Evolutionary conservation across 2,329 filamentous ascomycete species (phyloP).

Genomic region (Tolypocladium nubicola): DNA sequence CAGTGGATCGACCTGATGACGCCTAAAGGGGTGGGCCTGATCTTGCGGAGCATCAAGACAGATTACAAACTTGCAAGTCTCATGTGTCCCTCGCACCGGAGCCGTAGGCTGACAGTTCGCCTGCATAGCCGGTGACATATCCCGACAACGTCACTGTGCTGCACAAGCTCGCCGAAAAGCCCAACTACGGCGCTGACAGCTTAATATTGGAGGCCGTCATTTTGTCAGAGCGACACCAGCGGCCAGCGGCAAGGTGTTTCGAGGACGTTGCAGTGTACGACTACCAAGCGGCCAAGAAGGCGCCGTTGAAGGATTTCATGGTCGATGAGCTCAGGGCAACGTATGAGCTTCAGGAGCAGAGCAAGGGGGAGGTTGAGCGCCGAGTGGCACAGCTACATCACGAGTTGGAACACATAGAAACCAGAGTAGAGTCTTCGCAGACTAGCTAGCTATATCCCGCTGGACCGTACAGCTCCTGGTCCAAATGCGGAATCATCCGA

Average conservation of each 20-base stretch:
- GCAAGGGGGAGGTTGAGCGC: conserved; percentile 7
- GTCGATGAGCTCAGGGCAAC: conserved; percentile 22
- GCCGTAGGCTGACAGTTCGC: background rate
- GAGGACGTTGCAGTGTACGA: conserved; percentile 35
- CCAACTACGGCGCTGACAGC: conserved; percentile 28
- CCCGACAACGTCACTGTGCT: conserved; percentile 77
- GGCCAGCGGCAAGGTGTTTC: conserved; percentile 60
- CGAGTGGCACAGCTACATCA: conserved; percentile 7
- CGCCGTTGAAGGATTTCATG: conserved; percentile 30
- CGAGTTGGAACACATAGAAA: conserved; percentile 2
- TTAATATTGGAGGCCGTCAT: conserved; percentile 54
- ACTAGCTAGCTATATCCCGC: background rate
- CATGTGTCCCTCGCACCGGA: background rate
- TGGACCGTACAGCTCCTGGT: background rate
- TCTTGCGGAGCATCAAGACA: conserved; percentile 67
- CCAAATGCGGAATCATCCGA: background rate
- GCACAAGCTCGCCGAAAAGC: conserved; percentile 57
- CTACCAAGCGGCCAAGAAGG: conserved; percentile 23
- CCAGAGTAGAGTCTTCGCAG: background rate
- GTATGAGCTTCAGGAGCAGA: conserved; percentile 22
- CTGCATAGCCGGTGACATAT: conserved; percentile 62
- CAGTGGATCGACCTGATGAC: conserved; percentile 63
- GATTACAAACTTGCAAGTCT: conserved; percentile 77
- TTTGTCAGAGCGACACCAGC: conserved; percentile 63
- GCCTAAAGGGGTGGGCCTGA: conserved; percentile 57